Percentiles rank a stretch among this genome's conserved stretches.
Conservation (phyloP, 1,139 yeast species). For the Suhomyces yuchorum region DNA sequence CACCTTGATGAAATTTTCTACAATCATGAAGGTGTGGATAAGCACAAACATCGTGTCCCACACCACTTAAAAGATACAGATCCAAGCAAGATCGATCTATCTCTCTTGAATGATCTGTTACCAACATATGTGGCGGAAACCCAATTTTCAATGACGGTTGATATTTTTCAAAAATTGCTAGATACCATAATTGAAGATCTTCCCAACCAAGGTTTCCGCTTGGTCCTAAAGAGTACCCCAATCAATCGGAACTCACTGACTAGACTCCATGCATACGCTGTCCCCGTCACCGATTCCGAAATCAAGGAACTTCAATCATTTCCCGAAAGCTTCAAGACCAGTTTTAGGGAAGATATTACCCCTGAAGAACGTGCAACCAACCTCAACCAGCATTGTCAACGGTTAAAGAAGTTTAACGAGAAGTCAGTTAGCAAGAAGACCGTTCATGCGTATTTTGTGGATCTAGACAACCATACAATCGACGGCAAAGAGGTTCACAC, state of each 20-base stretch:
- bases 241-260: slow-evolving; percentile 11
- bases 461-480: slow-evolving; percentile 15
- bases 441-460: slow-evolving; percentile 16
- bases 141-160: slow-evolving; percentile 69
- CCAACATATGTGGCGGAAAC: slow-evolving; percentile 63
- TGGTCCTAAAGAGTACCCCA: slow-evolving; percentile 29
- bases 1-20: slow-evolving; percentile 61
- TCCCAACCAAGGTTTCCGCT: slow-evolving; percentile 30
- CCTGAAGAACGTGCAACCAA: slow-evolving; percentile 19
- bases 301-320: slow-evolving; percentile 28
- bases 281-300: slow-evolving; percentile 32
- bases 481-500: slow-evolving; percentile 14
- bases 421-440: slow-evolving; percentile 10
- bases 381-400: slow-evolving; percentile 19
- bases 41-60: slow-evolving; percentile 38
- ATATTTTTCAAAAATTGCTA: slow-evolving; percentile 57
- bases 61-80: slow-evolving; percentile 24
- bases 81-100: slow-evolving; percentile 20
- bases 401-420: slow-evolving; percentile 21
- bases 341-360: slow-evolving; percentile 24
- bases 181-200: slow-evolving; percentile 37
- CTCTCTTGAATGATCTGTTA: slow-evolving; percentile 30
- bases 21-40: slow-evolving; percentile 21
- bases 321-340: slow-evolving; percentile 23
- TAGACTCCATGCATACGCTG: slow-evolving; percentile 33